A percentile compares a stretch with the other conserved stretches of the same genome.
These are phyloP conservation scores for Allomyces macrogynus DNA, from an alignment of 192 early-diverging fungal genomes.

Conservation along the genomic window DNA sequence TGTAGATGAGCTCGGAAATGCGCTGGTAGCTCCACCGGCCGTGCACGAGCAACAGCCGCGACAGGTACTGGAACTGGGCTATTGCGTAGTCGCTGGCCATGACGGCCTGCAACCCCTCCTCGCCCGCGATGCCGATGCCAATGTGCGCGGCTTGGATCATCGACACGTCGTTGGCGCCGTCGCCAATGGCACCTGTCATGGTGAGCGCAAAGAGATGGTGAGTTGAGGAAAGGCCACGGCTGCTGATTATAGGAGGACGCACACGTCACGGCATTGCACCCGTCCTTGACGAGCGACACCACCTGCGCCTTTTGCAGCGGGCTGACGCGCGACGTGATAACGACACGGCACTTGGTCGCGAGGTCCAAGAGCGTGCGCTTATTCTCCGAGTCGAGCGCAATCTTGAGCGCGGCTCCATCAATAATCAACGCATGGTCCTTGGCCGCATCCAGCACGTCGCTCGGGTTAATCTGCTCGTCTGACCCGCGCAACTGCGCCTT, in stretches of 20 bases:
- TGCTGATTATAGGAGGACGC: no score
- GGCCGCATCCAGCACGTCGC: constrained; percentile 4
- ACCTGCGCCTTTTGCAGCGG: constrained; percentile 60
- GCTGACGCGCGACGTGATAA: constrained; percentile 56
- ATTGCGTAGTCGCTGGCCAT: constrained; percentile 58
- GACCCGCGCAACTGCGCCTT: constrained; percentile 1
- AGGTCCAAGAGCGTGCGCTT: constrained; percentile 23
- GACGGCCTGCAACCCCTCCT: constrained; percentile 56
- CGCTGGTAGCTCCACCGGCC: constrained; percentile 43
- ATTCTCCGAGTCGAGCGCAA: constrained; percentile 21
- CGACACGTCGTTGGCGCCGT: constrained; percentile 65
- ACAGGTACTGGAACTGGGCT: constrained; percentile 44
- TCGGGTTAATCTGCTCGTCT: constrained; percentile 3
- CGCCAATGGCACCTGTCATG: constrained; percentile 38
- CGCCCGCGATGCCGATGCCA: constrained; percentile 48
- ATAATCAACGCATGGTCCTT: constrained; percentile 32
- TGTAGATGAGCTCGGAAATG: constrained; percentile 36
- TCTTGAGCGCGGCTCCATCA: constrained; percentile 41
- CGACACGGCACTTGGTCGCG: constrained; percentile 34
- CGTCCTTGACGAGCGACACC: constrained; percentile 44
- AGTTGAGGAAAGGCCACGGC: no score
- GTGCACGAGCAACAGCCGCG: constrained; percentile 44
- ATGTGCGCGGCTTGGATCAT: constrained; percentile 58
- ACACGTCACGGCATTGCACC: constrained; percentile 34
- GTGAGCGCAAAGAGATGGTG: neutral